Percentiles rank a stretch among this genome's conserved stretches.
phyloP scores from a whole-genome alignment of 805 yeast species.

The Candida argentea region DNA sequence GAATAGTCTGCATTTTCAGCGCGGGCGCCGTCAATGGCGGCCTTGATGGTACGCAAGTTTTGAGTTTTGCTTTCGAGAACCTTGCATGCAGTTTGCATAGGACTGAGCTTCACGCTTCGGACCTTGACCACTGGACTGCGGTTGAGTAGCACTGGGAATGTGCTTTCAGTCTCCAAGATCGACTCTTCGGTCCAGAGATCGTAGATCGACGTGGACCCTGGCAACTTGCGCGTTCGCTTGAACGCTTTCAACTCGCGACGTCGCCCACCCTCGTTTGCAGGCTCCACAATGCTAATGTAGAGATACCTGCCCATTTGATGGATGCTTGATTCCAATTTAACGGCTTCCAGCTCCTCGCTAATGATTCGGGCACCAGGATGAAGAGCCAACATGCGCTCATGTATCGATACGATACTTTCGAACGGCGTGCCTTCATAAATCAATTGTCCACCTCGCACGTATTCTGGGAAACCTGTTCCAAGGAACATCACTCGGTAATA shows the following conservation, averaged over 20 bases:
- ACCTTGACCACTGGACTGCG: conserved; percentile 57
- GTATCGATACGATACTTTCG: conserved; percentile 79
- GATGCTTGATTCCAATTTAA: conserved; percentile 34
- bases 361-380: conserved; percentile 78
- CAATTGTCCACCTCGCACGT: conserved; percentile 65
- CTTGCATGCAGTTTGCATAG: conserved; percentile 72
- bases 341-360: conserved; percentile 48
- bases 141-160: conserved; percentile 85
- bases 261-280: conserved; percentile 57
- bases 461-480: conserved; percentile 77
- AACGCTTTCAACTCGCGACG: conserved; percentile 62
- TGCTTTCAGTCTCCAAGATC: conserved; percentile 59
- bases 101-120: conserved; percentile 53
- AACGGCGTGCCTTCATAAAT: conserved; percentile 82
- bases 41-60: conserved; percentile 62
- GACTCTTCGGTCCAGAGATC: conserved; percentile 88
- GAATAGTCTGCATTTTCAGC: conserved; percentile 40
- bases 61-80: conserved; percentile 57
- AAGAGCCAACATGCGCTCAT: conserved; percentile 58
- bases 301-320: conserved; percentile 61
- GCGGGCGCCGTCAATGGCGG: conserved; percentile 41
- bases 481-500: conserved; percentile 71
- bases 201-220: conserved; percentile 60
- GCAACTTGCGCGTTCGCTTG: conserved; percentile 58
- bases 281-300: conserved; percentile 64